These are phyloP conservation scores for Lachancea quebecensis DNA, from an alignment of 805 yeast species.

Conservation along the genomic window DNA sequence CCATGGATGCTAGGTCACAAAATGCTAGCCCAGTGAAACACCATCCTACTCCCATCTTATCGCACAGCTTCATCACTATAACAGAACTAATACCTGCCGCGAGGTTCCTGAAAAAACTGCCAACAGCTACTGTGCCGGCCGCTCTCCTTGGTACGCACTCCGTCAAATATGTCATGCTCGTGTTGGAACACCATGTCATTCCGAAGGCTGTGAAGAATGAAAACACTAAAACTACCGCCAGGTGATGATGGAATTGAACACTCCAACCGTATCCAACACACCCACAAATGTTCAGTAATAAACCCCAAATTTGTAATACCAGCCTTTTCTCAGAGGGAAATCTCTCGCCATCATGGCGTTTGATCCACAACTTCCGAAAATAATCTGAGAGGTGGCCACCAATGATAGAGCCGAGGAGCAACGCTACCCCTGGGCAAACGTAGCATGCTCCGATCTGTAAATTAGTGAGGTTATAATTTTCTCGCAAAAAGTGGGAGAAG, in stretches of 20 bases:
- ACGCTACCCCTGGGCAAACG: constrained; percentile 46
- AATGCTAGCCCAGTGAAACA: constrained; percentile 47
- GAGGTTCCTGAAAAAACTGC: constrained; percentile 44
- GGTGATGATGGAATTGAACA: constrained; percentile 34
- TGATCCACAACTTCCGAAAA: constrained; percentile 27
- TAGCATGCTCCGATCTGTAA: constrained; percentile 40
- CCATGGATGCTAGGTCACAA: constrained; percentile 24
- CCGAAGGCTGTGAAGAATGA: constrained; percentile 45
- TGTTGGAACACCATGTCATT: constrained; percentile 48
- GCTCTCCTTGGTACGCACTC: constrained; percentile 45
- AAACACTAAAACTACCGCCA: constrained; percentile 37
- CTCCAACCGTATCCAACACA: constrained; percentile 50
- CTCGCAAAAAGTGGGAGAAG: constrained; percentile 36
- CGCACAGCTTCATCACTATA: constrained; percentile 33
- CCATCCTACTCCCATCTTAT: constrained; percentile 44
- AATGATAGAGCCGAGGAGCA: constrained; percentile 41
- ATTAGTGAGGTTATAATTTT: constrained; percentile 33
- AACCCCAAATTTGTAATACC: constrained; percentile 38
- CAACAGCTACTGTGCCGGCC: constrained; percentile 47
- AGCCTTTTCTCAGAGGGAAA: constrained; percentile 44
- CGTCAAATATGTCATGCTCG: constrained; percentile 47
- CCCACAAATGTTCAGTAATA: constrained; percentile 38
- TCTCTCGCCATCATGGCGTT: constrained; percentile 20
- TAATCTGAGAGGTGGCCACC: constrained; percentile 45
- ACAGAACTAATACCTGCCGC: constrained; percentile 51